phyloP scores from a whole-genome alignment of 2,329 filamentous ascomycete species.

The Pochonia chlamydosporia region DNA sequence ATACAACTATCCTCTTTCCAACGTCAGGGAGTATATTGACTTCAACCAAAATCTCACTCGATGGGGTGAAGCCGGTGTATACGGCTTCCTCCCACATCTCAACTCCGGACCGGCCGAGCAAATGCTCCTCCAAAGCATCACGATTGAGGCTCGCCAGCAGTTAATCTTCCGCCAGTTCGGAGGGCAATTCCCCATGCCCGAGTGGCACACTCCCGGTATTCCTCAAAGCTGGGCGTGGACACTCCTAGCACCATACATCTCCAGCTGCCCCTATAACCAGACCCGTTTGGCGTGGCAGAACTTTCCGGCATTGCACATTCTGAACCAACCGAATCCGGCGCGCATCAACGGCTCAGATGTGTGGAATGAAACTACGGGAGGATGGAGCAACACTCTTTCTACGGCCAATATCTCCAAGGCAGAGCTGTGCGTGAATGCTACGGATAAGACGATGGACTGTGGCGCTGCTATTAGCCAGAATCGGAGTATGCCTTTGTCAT shows the following conservation, averaged over 20 bases:
- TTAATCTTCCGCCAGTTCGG: constrained; percentile 79
- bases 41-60: constrained; percentile 83
- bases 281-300: constrained; percentile 81
- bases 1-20: constrained; percentile 76
- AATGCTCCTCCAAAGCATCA: constrained; percentile 69
- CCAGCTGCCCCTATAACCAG: constrained; percentile 64
- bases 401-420: constrained; percentile 36
- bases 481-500: constrained; percentile 64
- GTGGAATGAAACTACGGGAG: constrained; percentile 58
- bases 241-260: constrained; percentile 74
- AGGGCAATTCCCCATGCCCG: constrained; percentile 74
- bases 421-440: constrained; percentile 53
- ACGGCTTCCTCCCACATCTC: constrained; percentile 73
- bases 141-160: constrained; percentile 76
- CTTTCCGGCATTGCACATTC: constrained; percentile 64
- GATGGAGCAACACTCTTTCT: constrained; percentile 49
- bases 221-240: constrained; percentile 85
- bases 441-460: constrained; percentile 50
- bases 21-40: constrained; percentile 71
- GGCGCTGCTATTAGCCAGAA: constrained; percentile 61
- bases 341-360: constrained; percentile 57
- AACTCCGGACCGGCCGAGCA: constrained; percentile 69
- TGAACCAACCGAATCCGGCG: constrained; percentile 72
- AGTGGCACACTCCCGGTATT: constrained; percentile 75
- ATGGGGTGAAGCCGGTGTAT: constrained; percentile 73